Percentiles rank a stretch among this genome's conserved stretches.
Conservation (phyloP, 2,329 filamentous ascomycete genomes). For the Atkinsonella texensis region DNA sequence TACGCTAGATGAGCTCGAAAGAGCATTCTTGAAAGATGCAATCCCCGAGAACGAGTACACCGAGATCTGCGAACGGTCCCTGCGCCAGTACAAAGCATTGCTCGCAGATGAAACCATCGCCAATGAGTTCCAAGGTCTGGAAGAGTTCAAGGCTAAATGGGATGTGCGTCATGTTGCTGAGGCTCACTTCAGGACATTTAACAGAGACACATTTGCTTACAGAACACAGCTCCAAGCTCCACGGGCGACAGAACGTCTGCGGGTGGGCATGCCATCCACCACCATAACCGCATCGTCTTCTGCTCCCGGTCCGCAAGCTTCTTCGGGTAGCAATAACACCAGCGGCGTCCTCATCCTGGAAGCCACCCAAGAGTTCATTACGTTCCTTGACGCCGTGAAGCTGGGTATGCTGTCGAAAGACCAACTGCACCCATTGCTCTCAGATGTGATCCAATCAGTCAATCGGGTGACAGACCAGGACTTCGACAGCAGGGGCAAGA, state of each 20-base stretch:
- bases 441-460: conserved; percentile 91
- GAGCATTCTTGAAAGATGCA: conserved; percentile 92
- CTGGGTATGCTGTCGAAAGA: conserved; percentile 90
- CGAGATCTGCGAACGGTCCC: conserved; percentile 82
- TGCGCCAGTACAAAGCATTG: conserved; percentile 96
- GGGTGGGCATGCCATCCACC: conserved; percentile 86
- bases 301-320: conserved; percentile 29
- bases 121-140: conserved; percentile 75
- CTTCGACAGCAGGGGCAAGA: conserved; percentile 92
- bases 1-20: conserved; percentile 89
- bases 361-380: conserved; percentile 97
- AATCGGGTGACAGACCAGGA: conserved; percentile 94
- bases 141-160: conserved; percentile 86
- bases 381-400: conserved; percentile 87
- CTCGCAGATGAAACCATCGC: conserved; percentile 83
- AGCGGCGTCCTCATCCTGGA: conserved; percentile 64
- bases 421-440: conserved; percentile 85
- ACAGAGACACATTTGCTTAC: conserved; percentile 6
- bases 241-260: conserved; percentile 81
- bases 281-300: conserved; percentile 46
- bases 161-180: conserved; percentile 46
- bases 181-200: not conserved
- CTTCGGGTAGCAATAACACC: conserved; percentile 33
- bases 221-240: conserved; percentile 71
- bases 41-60: conserved; percentile 88